Evolutionary conservation across 2,329 filamentous ascomycete species (phyloP), one percentile per base, ranked within the genome.

Genomic region (Clathrospora elynae): DNA sequence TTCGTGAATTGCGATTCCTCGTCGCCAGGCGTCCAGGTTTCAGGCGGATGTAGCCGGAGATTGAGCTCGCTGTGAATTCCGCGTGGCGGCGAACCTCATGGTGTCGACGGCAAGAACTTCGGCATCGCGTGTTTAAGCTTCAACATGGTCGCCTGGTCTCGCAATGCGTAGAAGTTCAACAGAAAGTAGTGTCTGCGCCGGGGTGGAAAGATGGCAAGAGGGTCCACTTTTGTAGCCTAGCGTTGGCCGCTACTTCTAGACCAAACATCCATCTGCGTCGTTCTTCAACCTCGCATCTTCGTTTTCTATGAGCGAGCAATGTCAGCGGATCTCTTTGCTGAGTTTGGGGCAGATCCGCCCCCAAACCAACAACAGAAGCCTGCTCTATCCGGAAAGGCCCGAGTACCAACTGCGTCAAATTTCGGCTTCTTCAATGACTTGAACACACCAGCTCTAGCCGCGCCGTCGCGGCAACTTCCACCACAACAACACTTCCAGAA

Each of bases 341-440:
- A 66, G 31, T 69, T 69, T 19, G 60, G 55, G 24, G 33, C 57
- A 31, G 37, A 56, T 6, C 26, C 60, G n/a, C 49, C 23, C 22
- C 32, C 48, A 5, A 44, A 37, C 11, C 57, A 55, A 39, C 43
- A 49, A 32, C 48, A 51, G 17, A 45, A 57, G 18, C 17, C 46
- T 6, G 18, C 16, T 11, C n/a, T 42, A 14, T 7, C 12, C 5
- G 23, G 23, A n/a, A 44, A 28, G 25, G 10, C 25, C 4, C 24
- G 26, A 29, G 8, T 40, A 20, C 54, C 57, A 22, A 35, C 53
- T 11, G 44, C 54, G 9, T 35, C 57, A 6, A 34, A 51, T n/a
- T 70, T 68, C 47, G 59, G 55, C 42, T 67, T 70, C 48, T 68
- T 70, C 53, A 64, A 69, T 49, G 59, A 62, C 47, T 53, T 70